These are phyloP conservation scores for Clarireedia hainanense DNA, from an alignment of 2,329 filamentous ascomycete genomes.

Conservation along the genomic window DNA sequence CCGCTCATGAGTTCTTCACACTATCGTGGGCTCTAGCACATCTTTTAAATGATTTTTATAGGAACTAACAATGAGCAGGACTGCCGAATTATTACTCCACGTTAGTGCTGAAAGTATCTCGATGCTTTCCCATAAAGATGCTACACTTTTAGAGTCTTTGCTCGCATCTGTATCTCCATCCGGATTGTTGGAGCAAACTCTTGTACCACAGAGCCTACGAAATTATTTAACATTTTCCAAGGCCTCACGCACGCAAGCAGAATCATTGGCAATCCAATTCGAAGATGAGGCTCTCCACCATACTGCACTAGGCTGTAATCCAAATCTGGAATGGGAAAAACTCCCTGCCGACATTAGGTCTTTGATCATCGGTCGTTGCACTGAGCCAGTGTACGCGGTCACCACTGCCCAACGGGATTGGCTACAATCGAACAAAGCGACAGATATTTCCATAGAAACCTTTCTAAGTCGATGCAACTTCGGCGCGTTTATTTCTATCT, in stretches of 20 bases:
- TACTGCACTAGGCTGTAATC: slow-evolving; percentile 41
- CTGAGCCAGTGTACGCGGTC: slow-evolving; percentile 31
- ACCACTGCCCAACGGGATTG: slow-evolving; percentile 18
- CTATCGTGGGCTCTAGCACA: too few species aligned
- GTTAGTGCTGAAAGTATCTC: slow-evolving; percentile 2
- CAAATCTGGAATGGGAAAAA: slow-evolving; percentile 43
- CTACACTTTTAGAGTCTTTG: slow-evolving; percentile 1
- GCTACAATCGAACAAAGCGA: slow-evolving; percentile 16
- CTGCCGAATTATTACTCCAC: slow-evolving; percentile 5
- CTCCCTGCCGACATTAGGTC: slow-evolving; percentile 38
- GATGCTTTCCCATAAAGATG: not conserved
- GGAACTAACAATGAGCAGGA: not conserved
- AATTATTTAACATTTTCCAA: slow-evolving; percentile 3
- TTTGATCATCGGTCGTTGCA: slow-evolving; percentile 38
- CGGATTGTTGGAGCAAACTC: slow-evolving; percentile 3
- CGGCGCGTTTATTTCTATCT: slow-evolving; percentile 20
- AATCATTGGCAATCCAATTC: not conserved
- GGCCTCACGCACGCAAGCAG: not conserved
- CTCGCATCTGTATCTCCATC: slow-evolving; percentile 5
- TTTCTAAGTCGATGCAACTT: slow-evolving; percentile 20
- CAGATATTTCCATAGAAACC: slow-evolving; percentile 14
- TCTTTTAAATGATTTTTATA: not conserved
- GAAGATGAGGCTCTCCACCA: slow-evolving; percentile 35
- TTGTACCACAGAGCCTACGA: slow-evolving; percentile 1
- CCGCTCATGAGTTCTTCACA: not conserved